These are phyloP conservation scores for Amanita rubescens DNA, from an alignment of 768 basidiomycete genomes.

Conservation along the genomic window DNA sequence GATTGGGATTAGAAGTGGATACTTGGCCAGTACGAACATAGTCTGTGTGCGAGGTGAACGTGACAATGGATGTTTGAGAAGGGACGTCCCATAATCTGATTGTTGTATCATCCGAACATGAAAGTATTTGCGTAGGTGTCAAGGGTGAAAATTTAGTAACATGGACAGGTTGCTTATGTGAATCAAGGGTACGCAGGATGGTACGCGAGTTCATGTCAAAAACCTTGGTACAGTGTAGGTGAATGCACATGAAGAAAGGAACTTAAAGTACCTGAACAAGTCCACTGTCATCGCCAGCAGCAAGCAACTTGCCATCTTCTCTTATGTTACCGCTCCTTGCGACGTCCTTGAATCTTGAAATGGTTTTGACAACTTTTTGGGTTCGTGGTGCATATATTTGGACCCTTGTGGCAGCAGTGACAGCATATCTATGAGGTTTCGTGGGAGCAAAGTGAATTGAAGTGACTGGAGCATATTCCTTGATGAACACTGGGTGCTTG, in stretches of 20 bases:
- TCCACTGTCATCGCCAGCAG: slow-evolving; percentile 93
- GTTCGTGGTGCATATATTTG: slow-evolving; percentile 96
- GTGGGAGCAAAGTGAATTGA: slow-evolving; percentile 86
- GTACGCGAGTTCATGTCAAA: slow-evolving; percentile 94
- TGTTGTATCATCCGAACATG: slow-evolving; percentile 95
- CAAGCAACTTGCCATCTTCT: slow-evolving; percentile 88
- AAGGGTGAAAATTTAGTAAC: slow-evolving; percentile 86
- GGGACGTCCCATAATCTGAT: slow-evolving; percentile 94
- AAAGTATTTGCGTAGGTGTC: slow-evolving; percentile 77
- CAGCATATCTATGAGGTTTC: slow-evolving; percentile 90
- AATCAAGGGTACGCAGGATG: slow-evolving; percentile 85
- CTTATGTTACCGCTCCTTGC: slow-evolving; percentile 86
- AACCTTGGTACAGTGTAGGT: slow-evolving; percentile 36
- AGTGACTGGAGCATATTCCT: slow-evolving; percentile 95
- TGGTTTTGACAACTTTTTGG: slow-evolving; percentile 93
- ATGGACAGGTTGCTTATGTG: slow-evolving; percentile 95
- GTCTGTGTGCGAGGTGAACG: slow-evolving; percentile 85
- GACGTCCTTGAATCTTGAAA: slow-evolving; percentile 95
- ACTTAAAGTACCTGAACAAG: slow-evolving; percentile 55
- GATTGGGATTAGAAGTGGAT: slow-evolving; percentile 71
- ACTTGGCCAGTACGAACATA: slow-evolving; percentile 94
- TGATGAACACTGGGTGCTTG: slow-evolving; percentile 88
- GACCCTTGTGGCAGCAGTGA: slow-evolving; percentile 88
- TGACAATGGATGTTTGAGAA: slow-evolving; percentile 69
- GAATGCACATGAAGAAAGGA: not conserved